A percentile compares a stretch with the other conserved stretches of the same genome.
Evolutionary conservation across 805 yeast species (phyloP).

Genomic region (Pichia eremophila): DNA sequence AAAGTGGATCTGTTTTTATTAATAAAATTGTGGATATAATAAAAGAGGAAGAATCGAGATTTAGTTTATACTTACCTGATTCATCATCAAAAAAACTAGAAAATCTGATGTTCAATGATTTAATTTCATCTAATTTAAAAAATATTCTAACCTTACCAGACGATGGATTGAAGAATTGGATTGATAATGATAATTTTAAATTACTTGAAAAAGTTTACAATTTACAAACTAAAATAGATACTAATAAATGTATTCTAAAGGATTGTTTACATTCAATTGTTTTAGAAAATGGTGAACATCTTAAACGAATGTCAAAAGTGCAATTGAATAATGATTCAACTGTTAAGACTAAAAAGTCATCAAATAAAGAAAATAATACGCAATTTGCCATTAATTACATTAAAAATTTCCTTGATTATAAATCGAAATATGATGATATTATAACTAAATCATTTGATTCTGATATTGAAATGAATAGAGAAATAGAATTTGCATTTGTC

Average conservation of each 20-base stretch:
- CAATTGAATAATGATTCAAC: conserved; percentile 10
- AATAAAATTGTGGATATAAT: conserved; percentile 43
- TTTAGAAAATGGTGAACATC: conserved; percentile 35
- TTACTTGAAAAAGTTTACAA: conserved; percentile 41
- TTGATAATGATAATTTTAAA: conserved; percentile 33
- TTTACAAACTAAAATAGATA: conserved; percentile 45
- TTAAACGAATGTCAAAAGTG: conserved; percentile 21
- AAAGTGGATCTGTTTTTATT: conserved; percentile 48
- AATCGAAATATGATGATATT: conserved; percentile 41
- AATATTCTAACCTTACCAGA: conserved; percentile 40
- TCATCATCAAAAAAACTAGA: conserved; percentile 45
- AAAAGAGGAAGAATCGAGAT: conserved; percentile 52
- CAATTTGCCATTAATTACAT: conserved; percentile 64
- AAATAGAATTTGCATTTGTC: conserved; percentile 52
- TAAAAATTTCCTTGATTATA: conserved; percentile 42
- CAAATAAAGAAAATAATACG: conserved; percentile 29
- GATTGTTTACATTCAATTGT: conserved; percentile 39
- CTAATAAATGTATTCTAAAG: conserved; percentile 40
- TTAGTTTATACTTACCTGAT: conserved; percentile 43
- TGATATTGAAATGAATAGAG: conserved; percentile 41
- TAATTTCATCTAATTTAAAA: conserved; percentile 50
- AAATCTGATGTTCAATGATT: conserved; percentile 46
- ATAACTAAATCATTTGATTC: conserved; percentile 38
- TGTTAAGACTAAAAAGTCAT: conserved; percentile 9
- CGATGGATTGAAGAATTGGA: conserved; percentile 54